These are phyloP conservation scores for Cryptococcus amylolentus DNA, from an alignment of 1,284 basidiomycete species.

Conservation along the genomic window DNA sequence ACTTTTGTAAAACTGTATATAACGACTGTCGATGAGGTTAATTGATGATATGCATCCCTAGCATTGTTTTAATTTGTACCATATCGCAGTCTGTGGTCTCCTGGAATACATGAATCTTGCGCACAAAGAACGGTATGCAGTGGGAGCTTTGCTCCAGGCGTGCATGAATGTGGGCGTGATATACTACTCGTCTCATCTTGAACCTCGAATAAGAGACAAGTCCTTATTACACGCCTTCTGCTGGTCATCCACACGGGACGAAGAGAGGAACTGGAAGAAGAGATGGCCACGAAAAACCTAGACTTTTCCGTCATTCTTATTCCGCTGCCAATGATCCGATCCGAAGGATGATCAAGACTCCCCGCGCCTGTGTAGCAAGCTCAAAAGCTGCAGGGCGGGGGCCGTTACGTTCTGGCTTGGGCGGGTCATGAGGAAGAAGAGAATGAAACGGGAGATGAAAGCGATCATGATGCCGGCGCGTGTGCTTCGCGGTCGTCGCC, in stretches of 20 bases:
- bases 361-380: too few relatives aligned
- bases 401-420: background rate
- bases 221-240: conserved; percentile 1
- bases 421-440: background rate
- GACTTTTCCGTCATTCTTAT: background rate
- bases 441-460: background rate
- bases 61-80: background rate
- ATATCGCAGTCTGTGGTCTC: background rate
- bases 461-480: background rate
- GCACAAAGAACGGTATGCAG: too few relatives aligned
- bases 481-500: too few relatives aligned
- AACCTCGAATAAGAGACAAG: background rate
- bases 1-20: too few relatives aligned
- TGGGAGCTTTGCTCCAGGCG: too few relatives aligned
- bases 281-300: background rate
- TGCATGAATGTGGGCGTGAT: background rate
- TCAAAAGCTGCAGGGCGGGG: background rate
- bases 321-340: background rate
- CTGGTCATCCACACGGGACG: background rate
- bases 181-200: conserved; percentile 4
- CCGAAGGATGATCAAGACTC: too few relatives aligned
- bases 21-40: too few relatives aligned
- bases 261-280: background rate
- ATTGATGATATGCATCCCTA: background rate
- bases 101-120: too few relatives aligned